These are phyloP conservation scores for Clarireedia sp. DNA, from an alignment of 2,329 filamentous ascomycete species.

Conservation along the genomic window DNA sequence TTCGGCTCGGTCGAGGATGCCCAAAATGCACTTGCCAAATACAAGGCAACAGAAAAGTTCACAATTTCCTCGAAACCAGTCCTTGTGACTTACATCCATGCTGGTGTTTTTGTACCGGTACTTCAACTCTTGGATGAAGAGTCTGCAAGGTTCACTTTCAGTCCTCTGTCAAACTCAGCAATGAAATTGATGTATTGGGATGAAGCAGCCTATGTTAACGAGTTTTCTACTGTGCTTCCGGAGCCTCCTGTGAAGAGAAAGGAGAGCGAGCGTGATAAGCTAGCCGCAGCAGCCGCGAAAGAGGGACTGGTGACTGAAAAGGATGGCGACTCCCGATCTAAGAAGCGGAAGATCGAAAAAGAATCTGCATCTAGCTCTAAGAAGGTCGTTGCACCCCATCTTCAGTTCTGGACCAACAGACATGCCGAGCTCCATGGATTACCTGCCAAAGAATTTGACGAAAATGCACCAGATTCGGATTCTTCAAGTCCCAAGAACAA, in stretches of 20 bases:
- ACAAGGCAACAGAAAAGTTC: constrained; percentile 64
- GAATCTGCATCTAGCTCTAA: constrained; percentile 21
- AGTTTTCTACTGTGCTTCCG: constrained; percentile 47
- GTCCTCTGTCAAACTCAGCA: constrained; percentile 58
- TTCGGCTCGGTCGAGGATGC: constrained; percentile 72
- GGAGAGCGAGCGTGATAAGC: constrained; percentile 29
- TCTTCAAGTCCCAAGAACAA: constrained; percentile 7
- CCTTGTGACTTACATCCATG: constrained; percentile 66
- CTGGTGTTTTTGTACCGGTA: constrained; percentile 76
- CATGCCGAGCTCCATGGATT: constrained; percentile 59
- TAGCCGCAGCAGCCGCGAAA: constrained; percentile 31
- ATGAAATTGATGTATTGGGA: constrained; percentile 72
- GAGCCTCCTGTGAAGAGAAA: constrained; percentile 26
- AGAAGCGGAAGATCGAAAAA: constrained; percentile 50
- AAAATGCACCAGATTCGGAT: constrained; percentile 19
- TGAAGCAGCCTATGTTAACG: constrained; percentile 61
- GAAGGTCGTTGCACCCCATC: constrained; percentile 52
- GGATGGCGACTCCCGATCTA: constrained; percentile 33
- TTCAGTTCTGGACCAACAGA: constrained; percentile 65
- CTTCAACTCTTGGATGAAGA: constrained; percentile 48
- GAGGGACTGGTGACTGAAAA: constrained; percentile 29
- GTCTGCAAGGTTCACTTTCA: constrained; percentile 58
- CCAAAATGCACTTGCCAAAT: constrained; percentile 63
- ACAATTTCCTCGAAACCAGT: constrained; percentile 69
- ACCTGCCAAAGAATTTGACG: constrained; percentile 33